Conservation (phyloP, 108 stramenopile species). For the Fistulifera pelliculosa region DNA sequence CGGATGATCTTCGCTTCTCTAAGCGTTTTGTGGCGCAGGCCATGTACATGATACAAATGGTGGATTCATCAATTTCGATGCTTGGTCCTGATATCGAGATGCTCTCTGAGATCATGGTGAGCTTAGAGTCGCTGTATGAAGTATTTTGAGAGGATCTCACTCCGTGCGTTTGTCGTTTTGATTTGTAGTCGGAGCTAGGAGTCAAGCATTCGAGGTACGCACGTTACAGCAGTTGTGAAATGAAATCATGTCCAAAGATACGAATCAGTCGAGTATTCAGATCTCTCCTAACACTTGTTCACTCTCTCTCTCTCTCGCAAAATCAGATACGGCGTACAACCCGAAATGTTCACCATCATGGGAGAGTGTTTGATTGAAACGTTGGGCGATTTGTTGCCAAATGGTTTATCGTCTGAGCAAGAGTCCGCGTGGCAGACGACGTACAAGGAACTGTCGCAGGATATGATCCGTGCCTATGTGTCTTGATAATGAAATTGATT, state of each 20-base stretch:
- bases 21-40: constrained; percentile 21
- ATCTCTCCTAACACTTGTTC: too few relatives aligned
- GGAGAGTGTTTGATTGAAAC: constrained; percentile 3
- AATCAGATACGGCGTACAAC: constrained; percentile 5
- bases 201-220: too few relatives aligned
- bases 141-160: too few relatives aligned
- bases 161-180: too few relatives aligned
- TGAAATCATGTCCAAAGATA: constrained; percentile 7
- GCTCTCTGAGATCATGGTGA: too few relatives aligned
- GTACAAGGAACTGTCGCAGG: constrained; percentile 1
- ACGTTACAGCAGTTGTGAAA: neutral
- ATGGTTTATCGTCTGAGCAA: neutral
- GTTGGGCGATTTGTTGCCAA: neutral
- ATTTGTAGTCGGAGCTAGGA: too few relatives aligned
- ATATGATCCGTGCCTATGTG: constrained; percentile 5
- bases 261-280: too few relatives aligned
- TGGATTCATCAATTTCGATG: constrained; percentile 23
- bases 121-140: too few relatives aligned
- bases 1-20: constrained; percentile 13
- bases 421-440: neutral
- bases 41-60: constrained; percentile 24
- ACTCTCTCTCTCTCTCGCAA: too few relatives aligned
- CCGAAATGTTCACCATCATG: constrained; percentile 7
- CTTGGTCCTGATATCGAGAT: constrained; percentile 13
- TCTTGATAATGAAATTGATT: too few relatives aligned